phyloP scores from a whole-genome alignment of 306 rosid genomes.

The Castanea crenata region DNA sequence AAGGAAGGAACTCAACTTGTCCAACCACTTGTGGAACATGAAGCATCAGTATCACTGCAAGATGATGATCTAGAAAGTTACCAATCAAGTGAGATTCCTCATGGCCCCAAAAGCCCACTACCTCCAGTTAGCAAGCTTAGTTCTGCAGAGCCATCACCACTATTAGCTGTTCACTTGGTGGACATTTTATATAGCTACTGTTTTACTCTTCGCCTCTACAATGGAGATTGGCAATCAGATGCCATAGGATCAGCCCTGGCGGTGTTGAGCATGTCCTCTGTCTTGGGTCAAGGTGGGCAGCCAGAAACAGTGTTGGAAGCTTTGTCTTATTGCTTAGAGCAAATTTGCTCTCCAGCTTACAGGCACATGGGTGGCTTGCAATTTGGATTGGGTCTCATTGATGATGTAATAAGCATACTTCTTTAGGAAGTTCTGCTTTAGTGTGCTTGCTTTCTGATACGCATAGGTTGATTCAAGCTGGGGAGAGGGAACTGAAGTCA shows the following conservation, averaged over 20 bases:
- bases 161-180: conserved; percentile 69
- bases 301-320: conserved; percentile 69
- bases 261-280: conserved; percentile 65
- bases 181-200: conserved; percentile 77
- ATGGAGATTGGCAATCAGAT: conserved; percentile 84
- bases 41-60: conserved; percentile 9
- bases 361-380: conserved; percentile 69
- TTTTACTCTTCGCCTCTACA: conserved; percentile 80
- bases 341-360: conserved; percentile 71
- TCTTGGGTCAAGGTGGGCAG: conserved; percentile 66
- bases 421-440: conserved; percentile 54
- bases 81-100: conserved; percentile 55
- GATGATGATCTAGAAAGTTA: conserved; percentile 28
- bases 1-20: conserved; percentile 80
- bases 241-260: conserved; percentile 64
- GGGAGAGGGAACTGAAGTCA: conserved; percentile 51
- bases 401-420: conserved; percentile 56
- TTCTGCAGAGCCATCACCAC: conserved; percentile 72
- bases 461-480: conserved; percentile 63
- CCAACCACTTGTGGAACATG: conserved; percentile 48
- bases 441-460: conserved; percentile 64
- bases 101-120: conserved; percentile 64
- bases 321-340: conserved; percentile 73
- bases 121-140: conserved; percentile 73
- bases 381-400: conserved; percentile 59